Evolutionary conservation across 345 rosid genomes (phyloP), one percentile per base, ranked within the genome.

Genomic region (Populus nigra): DNA sequence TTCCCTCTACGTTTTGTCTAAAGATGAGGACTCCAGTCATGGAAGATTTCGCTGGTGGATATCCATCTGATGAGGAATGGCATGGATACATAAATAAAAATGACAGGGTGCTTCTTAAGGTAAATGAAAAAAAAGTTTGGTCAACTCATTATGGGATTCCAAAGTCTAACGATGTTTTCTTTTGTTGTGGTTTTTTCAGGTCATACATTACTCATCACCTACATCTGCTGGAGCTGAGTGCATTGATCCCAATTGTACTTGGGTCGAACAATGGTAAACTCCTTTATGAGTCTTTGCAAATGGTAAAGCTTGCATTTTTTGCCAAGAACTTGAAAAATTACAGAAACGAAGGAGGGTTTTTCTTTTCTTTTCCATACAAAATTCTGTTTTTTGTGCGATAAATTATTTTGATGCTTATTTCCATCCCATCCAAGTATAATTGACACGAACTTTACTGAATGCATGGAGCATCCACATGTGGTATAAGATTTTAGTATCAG

Each of bases 51-150:
- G 87, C 83, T 0, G 92, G 86, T 35, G 94, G 93, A 25, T 96
- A 94, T 71, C 98, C 98, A 0, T 91, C 97, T 22, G 98, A 96
- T 79, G 98, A 92, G 78, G 89, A 92, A 77, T 96, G 99, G 97
- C 94, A 94, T 70, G 98, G 99, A 53, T 94, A 96, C 83, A 94
- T 96, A 62, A 94, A 96, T 66, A 94, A 92, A 79, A 89, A 82
- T 55, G 98, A 96, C 47, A 85, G 98, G 62, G 96, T 96, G 25
- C 97, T 96, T 78, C 94, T 96, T 66, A 96, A 96, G 99, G 98
- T 92, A 50, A 11, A 12, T 57, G 5, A 47, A 47, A 47, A 15
- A 47, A 47, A 47, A 47, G 50, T 15, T 47, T 13, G 50, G 17
- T 47, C 17, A 1, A 47, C 50, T 47, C 18, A 15, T 47, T 4